A percentile compares a stretch with the other conserved stretches of the same genome.
phyloP scores from a whole-genome alignment of 306 rosid species.

The Prosopis cineraria region DNA sequence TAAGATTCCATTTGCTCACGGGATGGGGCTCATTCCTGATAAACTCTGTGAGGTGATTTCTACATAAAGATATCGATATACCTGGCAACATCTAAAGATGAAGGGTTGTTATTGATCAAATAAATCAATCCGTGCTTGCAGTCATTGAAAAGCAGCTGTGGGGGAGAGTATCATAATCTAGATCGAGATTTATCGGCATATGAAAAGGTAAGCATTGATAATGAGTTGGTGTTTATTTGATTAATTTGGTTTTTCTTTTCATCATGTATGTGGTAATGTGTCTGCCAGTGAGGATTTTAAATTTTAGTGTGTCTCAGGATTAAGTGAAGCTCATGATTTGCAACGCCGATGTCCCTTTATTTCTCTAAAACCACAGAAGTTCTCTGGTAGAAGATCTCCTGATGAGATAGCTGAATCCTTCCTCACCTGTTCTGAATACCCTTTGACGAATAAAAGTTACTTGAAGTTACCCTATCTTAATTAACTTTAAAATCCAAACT shows the following conservation, averaged over 20 bases:
- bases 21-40: slow-evolving; percentile 48
- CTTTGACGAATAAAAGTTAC: too few relatives aligned
- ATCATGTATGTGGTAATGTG: not conserved
- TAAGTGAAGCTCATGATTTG: not conserved
- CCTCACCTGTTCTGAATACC: too few relatives aligned
- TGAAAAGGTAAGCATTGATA: not conserved
- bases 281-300: too few relatives aligned
- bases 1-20: slow-evolving; percentile 19
- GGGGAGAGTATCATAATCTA: slow-evolving; percentile 29
- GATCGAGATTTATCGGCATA: slow-evolving; percentile 22
- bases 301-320: not conserved
- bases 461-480: too few relatives aligned
- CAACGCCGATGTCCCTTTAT: not conserved
- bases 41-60: slow-evolving; percentile 44
- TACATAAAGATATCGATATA: not conserved
- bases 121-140: not conserved
- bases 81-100: not conserved
- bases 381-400: not conserved
- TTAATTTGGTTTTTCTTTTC: not conserved
- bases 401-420: not conserved
- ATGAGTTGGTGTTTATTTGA: not conserved
- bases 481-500: too few relatives aligned
- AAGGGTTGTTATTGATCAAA: not conserved
- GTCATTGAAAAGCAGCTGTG: slow-evolving; percentile 41
- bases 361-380: not conserved